These are phyloP conservation scores for Primulina tabacum DNA, from an alignment of 257 asterid genomes.

Conservation along the genomic window DNA sequence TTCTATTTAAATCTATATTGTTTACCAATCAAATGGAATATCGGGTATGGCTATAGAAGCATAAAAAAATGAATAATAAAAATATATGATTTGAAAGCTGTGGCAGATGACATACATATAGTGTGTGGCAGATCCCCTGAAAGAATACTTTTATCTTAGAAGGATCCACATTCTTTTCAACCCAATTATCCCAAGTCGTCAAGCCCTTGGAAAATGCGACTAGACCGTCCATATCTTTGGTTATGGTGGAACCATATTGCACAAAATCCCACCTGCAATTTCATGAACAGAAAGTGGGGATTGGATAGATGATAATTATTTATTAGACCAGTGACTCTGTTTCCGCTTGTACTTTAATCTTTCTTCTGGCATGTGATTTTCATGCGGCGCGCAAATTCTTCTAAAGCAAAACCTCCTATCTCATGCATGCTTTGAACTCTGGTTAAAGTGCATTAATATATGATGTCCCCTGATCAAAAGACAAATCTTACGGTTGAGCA, in stretches of 20 bases:
- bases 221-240: conserved; percentile 50
- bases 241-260: conserved; percentile 35
- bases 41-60: not conserved
- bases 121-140: conserved; percentile 60
- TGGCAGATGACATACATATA: conserved; percentile 33
- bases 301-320: not conserved
- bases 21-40: not conserved
- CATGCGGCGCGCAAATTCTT: not conserved
- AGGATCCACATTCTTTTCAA: conserved; percentile 43
- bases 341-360: not conserved
- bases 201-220: conserved; percentile 48
- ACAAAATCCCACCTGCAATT: conserved; percentile 56
- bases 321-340: not conserved
- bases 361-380: not conserved
- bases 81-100: not conserved
- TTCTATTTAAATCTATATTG: not conserved
- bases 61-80: too few species aligned
- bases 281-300: not conserved
- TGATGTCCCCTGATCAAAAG: not conserved
- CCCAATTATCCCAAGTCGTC: conserved; percentile 62
- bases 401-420: not conserved
- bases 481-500: conserved; percentile 31
- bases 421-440: not conserved
- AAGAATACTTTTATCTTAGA: conserved; percentile 48
- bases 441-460: not conserved